Evolutionary conservation across 116 monocot genomes (phyloP).

Genomic region (Thalassia testudinum): DNA sequence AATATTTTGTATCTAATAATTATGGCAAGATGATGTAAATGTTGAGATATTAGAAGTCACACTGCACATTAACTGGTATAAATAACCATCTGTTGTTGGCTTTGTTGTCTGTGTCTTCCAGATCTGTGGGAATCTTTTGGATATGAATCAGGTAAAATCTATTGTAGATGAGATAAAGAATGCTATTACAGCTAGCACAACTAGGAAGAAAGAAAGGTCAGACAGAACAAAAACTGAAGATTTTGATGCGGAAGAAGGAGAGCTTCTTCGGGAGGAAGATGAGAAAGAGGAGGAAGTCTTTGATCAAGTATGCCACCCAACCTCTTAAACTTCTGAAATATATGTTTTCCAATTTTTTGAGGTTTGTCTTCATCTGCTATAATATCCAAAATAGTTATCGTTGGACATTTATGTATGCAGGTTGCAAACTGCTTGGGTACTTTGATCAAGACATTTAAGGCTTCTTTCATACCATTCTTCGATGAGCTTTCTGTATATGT

Average conservation of each 20-base stretch:
- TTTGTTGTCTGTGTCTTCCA: slow-evolving; percentile 11
- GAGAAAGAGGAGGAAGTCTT: slow-evolving; percentile 97
- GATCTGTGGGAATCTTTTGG: slow-evolving; percentile 76
- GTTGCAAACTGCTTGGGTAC: slow-evolving; percentile 88
- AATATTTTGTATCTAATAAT: no score
- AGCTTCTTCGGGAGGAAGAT: slow-evolving; percentile 89
- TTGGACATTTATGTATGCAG: slow-evolving; percentile 15
- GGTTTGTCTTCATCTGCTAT: no score
- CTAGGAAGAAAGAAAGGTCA: slow-evolving; percentile 72
- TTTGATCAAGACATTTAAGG: slow-evolving; percentile 82
- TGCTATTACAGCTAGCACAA: slow-evolving; percentile 79
- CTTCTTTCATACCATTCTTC: slow-evolving; percentile 87
- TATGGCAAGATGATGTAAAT: no score
- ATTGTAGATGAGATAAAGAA: slow-evolving; percentile 90
- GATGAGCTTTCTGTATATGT: slow-evolving; percentile 85
- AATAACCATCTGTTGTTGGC: no score
- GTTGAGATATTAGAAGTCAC: no score
- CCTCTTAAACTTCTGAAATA: no score
- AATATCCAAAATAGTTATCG: no score
- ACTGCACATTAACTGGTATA: no score
- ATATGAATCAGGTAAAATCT: slow-evolving; percentile 60
- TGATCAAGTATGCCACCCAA: slow-evolving; percentile 38
- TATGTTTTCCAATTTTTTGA: no score
- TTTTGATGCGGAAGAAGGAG: slow-evolving; percentile 97
- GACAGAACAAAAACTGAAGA: slow-evolving; percentile 87